Conservation (phyloP, 441 rosid genomes). For the Isatis lusitanica region DNA sequence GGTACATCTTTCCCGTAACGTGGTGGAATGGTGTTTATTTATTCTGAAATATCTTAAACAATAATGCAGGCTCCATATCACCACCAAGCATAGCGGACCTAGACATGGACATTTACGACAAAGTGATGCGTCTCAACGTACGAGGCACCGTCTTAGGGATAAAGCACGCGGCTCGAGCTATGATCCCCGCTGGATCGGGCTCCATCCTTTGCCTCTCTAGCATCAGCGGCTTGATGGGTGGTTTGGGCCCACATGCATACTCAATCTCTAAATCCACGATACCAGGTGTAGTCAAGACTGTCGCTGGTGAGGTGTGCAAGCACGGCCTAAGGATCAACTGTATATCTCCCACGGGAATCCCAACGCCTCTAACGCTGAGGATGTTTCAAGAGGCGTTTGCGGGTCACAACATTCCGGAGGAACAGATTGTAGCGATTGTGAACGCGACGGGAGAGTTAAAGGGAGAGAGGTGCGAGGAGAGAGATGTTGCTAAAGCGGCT, state of each 20-base stretch:
- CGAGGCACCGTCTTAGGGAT: conserved; percentile 44
- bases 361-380: conserved; percentile 38
- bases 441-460: conserved; percentile 42
- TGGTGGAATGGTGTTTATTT: background rate
- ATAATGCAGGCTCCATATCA: conserved; percentile 33
- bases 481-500: conserved; percentile 62
- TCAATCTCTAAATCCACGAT: conserved; percentile 41
- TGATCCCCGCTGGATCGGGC: conserved; percentile 41
- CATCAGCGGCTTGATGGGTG: conserved; percentile 32
- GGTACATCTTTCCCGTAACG: background rate
- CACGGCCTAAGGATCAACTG: conserved; percentile 46
- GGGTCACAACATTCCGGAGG: conserved; percentile 30
- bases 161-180: conserved; percentile 50
- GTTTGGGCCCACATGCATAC: conserved; percentile 42
- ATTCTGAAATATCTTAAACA: background rate
- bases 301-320: conserved; percentile 41
- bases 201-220: conserved; percentile 43
- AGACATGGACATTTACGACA: conserved; percentile 39
- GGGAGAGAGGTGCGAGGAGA: conserved; percentile 49
- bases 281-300: conserved; percentile 38
- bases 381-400: conserved; percentile 35
- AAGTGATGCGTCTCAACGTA: conserved; percentile 40
- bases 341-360: conserved; percentile 34
- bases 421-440: conserved; percentile 28
- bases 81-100: conserved; percentile 38